Evolutionary conservation across 2,329 filamentous ascomycete species (phyloP).

Genomic region (Elsinoe australis): DNA sequence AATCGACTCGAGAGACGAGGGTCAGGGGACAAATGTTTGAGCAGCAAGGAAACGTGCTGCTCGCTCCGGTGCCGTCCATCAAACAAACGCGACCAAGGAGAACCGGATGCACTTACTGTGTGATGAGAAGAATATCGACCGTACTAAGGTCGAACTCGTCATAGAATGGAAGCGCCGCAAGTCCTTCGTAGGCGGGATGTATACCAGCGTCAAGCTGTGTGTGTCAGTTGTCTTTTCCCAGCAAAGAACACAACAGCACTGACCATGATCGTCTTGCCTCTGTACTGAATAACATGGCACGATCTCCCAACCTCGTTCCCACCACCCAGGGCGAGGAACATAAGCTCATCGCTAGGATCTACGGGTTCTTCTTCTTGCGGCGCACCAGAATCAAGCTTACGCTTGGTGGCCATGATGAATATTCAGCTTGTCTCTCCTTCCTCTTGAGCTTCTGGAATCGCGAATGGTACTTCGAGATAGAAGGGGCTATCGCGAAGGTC

Average conservation of each 20-base stretch:
- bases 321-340: constrained; percentile 87
- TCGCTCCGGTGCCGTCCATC: background rate
- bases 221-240: constrained; percentile 21
- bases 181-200: constrained; percentile 91
- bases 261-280: constrained; percentile 98
- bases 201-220: constrained; percentile 87
- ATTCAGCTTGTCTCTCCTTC: background rate
- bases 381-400: constrained; percentile 67
- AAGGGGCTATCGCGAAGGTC: too few species aligned
- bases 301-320: constrained; percentile 80
- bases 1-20: too few species aligned
- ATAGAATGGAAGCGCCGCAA: constrained; percentile 90
- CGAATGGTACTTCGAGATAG: too few species aligned
- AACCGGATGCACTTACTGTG: constrained; percentile 71
- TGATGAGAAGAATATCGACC: constrained; percentile 93
- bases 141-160: constrained; percentile 97
- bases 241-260: constrained; percentile 25
- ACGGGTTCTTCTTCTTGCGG: constrained; percentile 71
- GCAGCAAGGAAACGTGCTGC: background rate
- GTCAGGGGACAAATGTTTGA: too few species aligned
- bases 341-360: constrained; percentile 86
- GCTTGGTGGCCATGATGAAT: constrained; percentile 79
- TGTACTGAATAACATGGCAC: constrained; percentile 97
- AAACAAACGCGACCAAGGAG: constrained; percentile 7
- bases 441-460: background rate